These are phyloP conservation scores for Candida montana DNA, from an alignment of 805 yeast species.

Conservation along the genomic window DNA sequence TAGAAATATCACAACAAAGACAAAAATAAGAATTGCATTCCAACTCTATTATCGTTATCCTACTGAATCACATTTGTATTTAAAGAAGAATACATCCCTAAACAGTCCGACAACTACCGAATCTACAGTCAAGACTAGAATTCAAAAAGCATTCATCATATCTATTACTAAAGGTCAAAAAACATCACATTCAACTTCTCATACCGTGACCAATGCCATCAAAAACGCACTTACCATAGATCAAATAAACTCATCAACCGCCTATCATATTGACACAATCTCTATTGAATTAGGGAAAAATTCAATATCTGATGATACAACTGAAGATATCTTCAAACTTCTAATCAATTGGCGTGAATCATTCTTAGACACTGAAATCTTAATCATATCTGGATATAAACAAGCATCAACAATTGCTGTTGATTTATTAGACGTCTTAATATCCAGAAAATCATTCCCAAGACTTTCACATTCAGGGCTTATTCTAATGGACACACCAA, in stretches of 20 bases:
- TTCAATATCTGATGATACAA: conserved; percentile 22
- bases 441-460: conserved; percentile 25
- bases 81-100: conserved; percentile 16
- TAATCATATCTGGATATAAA: conserved; percentile 46
- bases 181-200: neutral
- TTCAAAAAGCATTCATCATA: neutral
- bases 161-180: neutral
- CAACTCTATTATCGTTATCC: conserved; percentile 34
- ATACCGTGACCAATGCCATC: neutral
- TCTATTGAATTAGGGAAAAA: conserved; percentile 32
- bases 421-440: conserved; percentile 40
- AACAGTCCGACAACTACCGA: neutral
- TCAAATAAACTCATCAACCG: neutral
- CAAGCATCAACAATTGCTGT: conserved; percentile 50
- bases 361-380: conserved; percentile 42
- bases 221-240: neutral
- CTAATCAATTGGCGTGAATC: conserved; percentile 44
- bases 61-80: conserved; percentile 32
- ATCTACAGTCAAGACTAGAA: neutral
- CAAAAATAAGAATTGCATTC: conserved; percentile 30
- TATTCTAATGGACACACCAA: conserved; percentile 14
- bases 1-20: conserved; percentile 29
- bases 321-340: conserved; percentile 39
- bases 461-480: conserved; percentile 27
- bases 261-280: conserved; percentile 10